Evolutionary conservation across 1,284 basidiomycete genomes (phyloP), one percentile per base, ranked within the genome.

Genomic region (Inonotus hispidus): DNA sequence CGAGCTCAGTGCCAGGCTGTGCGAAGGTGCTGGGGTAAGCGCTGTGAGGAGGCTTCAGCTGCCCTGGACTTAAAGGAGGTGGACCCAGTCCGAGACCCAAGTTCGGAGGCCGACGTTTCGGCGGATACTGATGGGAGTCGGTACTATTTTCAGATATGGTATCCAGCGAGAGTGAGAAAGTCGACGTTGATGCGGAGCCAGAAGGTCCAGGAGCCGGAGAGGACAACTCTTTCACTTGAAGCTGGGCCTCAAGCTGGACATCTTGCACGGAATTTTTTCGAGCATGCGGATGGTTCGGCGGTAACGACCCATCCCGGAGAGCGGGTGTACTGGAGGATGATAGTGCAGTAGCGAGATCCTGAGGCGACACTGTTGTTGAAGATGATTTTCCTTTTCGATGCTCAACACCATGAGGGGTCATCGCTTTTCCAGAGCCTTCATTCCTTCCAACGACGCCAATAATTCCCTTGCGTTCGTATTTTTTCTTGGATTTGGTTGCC

Each of bases 231-330:
- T 55, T 55, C 54, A 63, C 37, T 29, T 63, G 58, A 11, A 45
- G 69, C 27, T 67, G 69, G 25, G 70, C 65, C 13, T 72, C 61
- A 4, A 80, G 68, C 50, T 82, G 78, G 1, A 79, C 81, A 65
- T 88, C 86, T 14, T 84, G 61, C 2, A 89, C 71, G 16, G 87
- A 91, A 27, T 82, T 77, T 70, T 92, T 92, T 43, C 90, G 82
- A 0, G 87, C 89, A 65, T 92, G 89, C 0, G 90, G 89, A 67
- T 92, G 90, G 43, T 82, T 78, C 1, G 81, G 74, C 1, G 83
- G 77, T 0, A 85, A 76, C 13, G 79, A 69, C 49, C 82, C 63
- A 47, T 61, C 63, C 53, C 60, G 76, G 4, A 81, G 38, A 16
- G 62, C 46, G 16, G 62, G 59, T 19, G 45, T 43, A 13, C 43